A percentile compares a stretch with the other conserved stretches of the same genome.
Evolutionary conservation across 108 stramenopile genomes (phyloP).

Genomic region (Aurantiochytrium sp.): DNA sequence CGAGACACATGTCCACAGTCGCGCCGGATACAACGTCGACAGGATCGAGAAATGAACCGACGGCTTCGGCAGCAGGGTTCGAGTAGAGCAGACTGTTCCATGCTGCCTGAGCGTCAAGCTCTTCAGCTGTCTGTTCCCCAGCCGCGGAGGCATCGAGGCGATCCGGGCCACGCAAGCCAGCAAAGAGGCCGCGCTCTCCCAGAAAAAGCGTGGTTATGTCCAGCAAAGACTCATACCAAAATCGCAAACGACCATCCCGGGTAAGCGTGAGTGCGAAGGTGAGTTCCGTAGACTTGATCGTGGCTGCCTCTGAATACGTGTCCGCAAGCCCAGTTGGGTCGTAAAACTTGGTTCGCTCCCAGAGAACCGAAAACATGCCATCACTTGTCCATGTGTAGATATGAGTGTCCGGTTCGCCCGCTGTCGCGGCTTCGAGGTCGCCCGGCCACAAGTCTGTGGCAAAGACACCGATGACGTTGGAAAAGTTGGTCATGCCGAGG

Average conservation of each 20-base stretch:
- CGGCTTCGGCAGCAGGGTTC: background rate
- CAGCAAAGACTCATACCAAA: background rate
- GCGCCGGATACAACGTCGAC: background rate
- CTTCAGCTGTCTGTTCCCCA: background rate
- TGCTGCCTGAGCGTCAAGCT: background rate
- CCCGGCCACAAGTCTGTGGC: background rate
- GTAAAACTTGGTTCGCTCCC: background rate
- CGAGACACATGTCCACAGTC: background rate
- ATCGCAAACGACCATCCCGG: background rate
- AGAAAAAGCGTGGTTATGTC: background rate
- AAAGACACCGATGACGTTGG: background rate
- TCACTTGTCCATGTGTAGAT: too few species aligned
- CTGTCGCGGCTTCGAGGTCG: background rate
- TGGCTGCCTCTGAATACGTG: too few species aligned
- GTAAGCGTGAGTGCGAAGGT: background rate
- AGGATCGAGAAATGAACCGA: background rate
- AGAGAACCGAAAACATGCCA: background rate
- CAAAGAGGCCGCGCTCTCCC: background rate
- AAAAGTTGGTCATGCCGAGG: background rate
- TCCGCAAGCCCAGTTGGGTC: background rate
- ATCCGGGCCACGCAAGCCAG: background rate
- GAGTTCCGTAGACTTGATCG: background rate
- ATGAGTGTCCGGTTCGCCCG: too few species aligned
- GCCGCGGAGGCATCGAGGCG: background rate
- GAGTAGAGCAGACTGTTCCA: background rate